These are phyloP conservation scores for cucumber (Cucumis sativus) DNA, from an alignment of 306 rosid species.

Conservation along the genomic window DNA sequence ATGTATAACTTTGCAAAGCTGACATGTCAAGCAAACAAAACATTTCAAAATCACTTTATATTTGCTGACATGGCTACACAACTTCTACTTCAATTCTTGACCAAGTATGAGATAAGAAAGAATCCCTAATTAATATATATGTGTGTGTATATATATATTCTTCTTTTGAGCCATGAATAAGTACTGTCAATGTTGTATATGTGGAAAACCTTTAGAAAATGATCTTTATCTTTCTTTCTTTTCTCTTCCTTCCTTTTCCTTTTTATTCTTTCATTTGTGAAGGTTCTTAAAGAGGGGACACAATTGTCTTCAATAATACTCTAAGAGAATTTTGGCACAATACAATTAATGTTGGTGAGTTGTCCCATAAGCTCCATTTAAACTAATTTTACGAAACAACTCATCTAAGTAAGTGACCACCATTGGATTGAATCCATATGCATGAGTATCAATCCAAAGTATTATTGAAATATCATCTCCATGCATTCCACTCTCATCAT, in stretches of 20 bases:
- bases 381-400: no score
- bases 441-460: no score
- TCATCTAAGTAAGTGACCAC: no score
- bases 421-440: no score
- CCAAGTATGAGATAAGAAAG: conserved; percentile 6
- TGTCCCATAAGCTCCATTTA: no score
- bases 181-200: neutral
- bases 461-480: no score
- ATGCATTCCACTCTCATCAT: no score
- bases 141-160: no score
- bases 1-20: neutral
- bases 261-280: neutral
- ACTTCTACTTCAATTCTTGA: neutral
- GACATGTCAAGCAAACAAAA: neutral
- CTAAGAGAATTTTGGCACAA: neutral
- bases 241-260: no score
- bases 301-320: conserved; percentile 8
- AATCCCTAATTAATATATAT: neutral
- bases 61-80: conserved; percentile 7
- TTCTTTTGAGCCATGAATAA: neutral
- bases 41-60: conserved; percentile 4
- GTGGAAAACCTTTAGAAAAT: conserved; percentile 9
- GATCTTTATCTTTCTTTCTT: neutral
- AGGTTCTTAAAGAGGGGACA: conserved; percentile 3
- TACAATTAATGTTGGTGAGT: no score